phyloP scores from a whole-genome alignment of 768 basidiomycete species.

The Trametopsis cervina region DNA sequence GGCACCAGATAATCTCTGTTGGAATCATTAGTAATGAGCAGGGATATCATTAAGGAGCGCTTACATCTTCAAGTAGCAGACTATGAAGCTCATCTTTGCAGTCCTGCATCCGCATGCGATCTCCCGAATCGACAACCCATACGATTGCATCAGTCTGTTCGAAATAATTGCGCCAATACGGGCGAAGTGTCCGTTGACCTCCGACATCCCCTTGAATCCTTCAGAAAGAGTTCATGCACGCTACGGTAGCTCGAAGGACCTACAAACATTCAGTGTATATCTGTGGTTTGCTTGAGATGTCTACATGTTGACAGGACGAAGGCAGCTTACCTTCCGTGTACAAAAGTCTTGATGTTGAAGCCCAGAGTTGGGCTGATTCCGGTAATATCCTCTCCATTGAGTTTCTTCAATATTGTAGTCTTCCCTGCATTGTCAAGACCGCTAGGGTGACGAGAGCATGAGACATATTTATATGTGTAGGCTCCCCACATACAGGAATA shows the following conservation, averaged over 20 bases:
- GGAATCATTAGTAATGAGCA: slow-evolving; percentile 3
- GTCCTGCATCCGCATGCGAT: slow-evolving; percentile 84
- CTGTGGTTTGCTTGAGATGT: slow-evolving; percentile 24
- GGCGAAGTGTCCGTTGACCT: slow-evolving; percentile 90
- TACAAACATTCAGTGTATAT: slow-evolving; percentile 79
- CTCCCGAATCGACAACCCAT: slow-evolving; percentile 97
- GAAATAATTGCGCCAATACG: slow-evolving; percentile 99
- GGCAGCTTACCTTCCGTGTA: slow-evolving; percentile 70
- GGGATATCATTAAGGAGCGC: slow-evolving; percentile 18
- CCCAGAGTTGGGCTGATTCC: slow-evolving; percentile 90
- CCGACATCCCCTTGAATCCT: slow-evolving; percentile 85
- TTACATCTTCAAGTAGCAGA: slow-evolving; percentile 88
- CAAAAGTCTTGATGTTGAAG: slow-evolving; percentile 98
- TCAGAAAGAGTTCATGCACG: neutral
- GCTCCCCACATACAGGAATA: slow-evolving; percentile 66
- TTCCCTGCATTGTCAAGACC: slow-evolving; percentile 99
- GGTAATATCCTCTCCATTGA: slow-evolving; percentile 87
- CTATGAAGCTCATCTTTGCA: slow-evolving; percentile 83
- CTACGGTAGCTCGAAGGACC: slow-evolving; percentile 18
- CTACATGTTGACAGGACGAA: neutral
- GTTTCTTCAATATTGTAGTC: slow-evolving; percentile 94
- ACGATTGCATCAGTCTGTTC: slow-evolving; percentile 97
- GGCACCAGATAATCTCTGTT: slow-evolving; percentile 90
- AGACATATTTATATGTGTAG: neutral
- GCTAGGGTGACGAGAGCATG: slow-evolving; percentile 33